Percentiles rank a stretch among this genome's conserved stretches.
Conservation (phyloP, 768 basidiomycete species). For the Daedaleopsis nitida region DNA sequence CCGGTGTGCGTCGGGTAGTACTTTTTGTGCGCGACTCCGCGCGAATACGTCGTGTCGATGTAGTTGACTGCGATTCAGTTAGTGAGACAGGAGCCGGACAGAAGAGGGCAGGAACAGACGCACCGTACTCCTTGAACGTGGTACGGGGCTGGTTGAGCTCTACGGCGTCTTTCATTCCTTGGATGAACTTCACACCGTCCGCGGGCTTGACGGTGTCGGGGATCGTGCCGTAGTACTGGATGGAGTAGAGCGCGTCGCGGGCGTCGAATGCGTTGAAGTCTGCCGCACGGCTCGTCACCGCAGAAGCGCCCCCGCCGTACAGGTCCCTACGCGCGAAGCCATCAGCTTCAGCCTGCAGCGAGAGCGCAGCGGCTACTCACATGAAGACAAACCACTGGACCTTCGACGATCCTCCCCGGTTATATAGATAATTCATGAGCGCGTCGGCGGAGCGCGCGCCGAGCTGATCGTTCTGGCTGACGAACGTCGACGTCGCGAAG, state of each 20-base stretch:
- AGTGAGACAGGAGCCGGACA: not conserved
- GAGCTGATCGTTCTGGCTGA: not conserved
- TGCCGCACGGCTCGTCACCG: not conserved
- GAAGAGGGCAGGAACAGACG: not conserved
- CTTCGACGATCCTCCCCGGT: not conserved
- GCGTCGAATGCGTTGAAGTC: slow-evolving; percentile 5
- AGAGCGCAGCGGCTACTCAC: not conserved
- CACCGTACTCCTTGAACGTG: slow-evolving; percentile 1
- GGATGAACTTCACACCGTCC: not conserved
- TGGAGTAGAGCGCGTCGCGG: slow-evolving; percentile 5
- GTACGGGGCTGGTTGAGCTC: not conserved
- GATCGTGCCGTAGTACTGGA: slow-evolving; percentile 9
- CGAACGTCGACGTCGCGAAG: slow-evolving; percentile 2
- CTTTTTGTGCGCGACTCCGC: not conserved
- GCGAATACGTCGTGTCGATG: slow-evolving; percentile 7
- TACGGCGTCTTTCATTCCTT: slow-evolving; percentile 3
- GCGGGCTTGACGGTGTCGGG: not conserved
- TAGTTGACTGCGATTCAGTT: not conserved
- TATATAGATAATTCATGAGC: not conserved
- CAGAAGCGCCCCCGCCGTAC: slow-evolving; percentile 1
- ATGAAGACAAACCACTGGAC: slow-evolving; percentile 1
- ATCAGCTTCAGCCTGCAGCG: not conserved
- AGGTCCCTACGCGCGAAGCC: not conserved
- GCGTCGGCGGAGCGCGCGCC: not conserved
- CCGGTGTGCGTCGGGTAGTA: slow-evolving; percentile 2